phyloP scores from a whole-genome alignment of 1,284 basidiomycete species.

The Tilletia indica region DNA sequence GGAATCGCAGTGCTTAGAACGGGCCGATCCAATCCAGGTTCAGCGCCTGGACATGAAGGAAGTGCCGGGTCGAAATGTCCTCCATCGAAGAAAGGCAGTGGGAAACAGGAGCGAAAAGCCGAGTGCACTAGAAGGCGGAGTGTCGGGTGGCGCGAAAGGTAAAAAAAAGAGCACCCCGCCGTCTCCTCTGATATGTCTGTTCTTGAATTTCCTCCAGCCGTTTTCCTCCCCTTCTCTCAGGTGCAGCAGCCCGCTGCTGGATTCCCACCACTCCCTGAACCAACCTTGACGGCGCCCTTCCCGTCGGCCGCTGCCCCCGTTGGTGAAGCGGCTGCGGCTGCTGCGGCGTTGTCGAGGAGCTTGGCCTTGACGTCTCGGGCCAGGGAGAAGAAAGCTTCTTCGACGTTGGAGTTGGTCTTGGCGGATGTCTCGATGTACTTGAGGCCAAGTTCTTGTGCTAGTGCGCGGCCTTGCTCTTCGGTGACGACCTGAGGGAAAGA shows the following conservation, averaged over 20 bases:
- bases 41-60: too few relatives aligned
- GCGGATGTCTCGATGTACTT: slow-evolving; percentile 98
- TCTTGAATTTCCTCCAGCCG: too few relatives aligned
- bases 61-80: too few relatives aligned
- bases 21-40: too few relatives aligned
- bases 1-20: too few relatives aligned
- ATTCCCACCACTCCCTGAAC: slow-evolving; percentile 12
- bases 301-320: slow-evolving; percentile 1
- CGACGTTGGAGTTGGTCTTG: slow-evolving; percentile 95
- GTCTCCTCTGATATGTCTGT: too few relatives aligned
- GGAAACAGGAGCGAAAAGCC: too few relatives aligned
- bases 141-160: too few relatives aligned
- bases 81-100: too few relatives aligned
- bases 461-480: slow-evolving; percentile 69
- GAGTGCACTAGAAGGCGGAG: too few relatives aligned
- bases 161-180: too few relatives aligned
- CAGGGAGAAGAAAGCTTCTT: slow-evolving; percentile 97
- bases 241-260: slow-evolving; percentile 11
- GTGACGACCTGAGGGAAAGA: slow-evolving; percentile 65
- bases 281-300: slow-evolving; percentile 14
- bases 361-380: slow-evolving; percentile 79
- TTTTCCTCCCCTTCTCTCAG: not conserved
- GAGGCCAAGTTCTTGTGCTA: slow-evolving; percentile 85
- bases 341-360: slow-evolving; percentile 71
- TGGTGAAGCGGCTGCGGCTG: not conserved